Conservation (phyloP, 805 yeast genomes). For the Cyberlindnera mrakii region DNA sequence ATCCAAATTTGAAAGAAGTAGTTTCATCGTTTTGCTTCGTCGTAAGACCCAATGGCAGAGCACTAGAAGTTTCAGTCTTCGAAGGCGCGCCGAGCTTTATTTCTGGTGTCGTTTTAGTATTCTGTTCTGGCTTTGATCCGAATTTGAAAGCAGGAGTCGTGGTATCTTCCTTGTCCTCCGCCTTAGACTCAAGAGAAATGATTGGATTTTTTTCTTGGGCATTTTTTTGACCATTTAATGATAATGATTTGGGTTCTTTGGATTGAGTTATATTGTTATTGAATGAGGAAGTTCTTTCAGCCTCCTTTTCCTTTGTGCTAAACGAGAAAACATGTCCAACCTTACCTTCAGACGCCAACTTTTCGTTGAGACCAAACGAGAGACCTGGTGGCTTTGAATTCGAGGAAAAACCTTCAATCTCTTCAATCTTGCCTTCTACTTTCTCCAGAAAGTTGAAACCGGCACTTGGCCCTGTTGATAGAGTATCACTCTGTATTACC, state of each 20-base stretch:
- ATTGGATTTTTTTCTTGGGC: constrained; percentile 1
- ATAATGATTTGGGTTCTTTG: background rate
- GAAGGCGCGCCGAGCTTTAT: background rate
- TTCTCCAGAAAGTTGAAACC: constrained; percentile 23
- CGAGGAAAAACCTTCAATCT: background rate
- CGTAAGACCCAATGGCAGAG: no score
- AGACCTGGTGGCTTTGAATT: no score
- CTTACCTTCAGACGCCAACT: no score
- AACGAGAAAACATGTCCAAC: no score
- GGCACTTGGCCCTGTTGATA: constrained; percentile 23
- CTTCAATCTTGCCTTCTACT: background rate
- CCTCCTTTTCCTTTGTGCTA: no score
- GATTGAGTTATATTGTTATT: no score
- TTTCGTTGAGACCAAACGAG: no score
- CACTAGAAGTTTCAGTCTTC: no score
- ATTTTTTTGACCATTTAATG: background rate
- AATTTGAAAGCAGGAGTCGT: background rate
- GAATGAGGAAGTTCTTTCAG: no score
- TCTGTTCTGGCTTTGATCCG: background rate
- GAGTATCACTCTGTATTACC: constrained; percentile 11
- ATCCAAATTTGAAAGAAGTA: no score
- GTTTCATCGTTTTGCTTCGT: no score
- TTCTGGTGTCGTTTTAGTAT: background rate
- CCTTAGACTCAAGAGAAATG: constrained; percentile 8
- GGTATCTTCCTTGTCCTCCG: constrained; percentile 1